Evolutionary conservation across 768 basidiomycete species (phyloP), one percentile per base, ranked within the genome.

Genomic region (Xanthoconium stramineum): DNA sequence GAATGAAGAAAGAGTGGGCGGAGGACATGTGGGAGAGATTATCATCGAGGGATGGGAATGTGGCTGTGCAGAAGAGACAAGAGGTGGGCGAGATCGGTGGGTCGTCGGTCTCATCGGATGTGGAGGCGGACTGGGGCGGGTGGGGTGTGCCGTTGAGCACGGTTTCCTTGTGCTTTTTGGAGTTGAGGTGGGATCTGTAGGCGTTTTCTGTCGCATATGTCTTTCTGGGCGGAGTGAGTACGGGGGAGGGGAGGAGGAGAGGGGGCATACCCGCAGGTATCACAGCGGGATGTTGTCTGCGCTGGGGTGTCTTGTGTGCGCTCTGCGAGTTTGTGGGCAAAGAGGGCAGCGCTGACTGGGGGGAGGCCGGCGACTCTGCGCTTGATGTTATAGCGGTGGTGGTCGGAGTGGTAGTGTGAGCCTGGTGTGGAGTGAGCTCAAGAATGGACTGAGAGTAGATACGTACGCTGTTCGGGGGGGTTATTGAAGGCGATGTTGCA

Each of bases 331-430:
- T 98, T 98, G 65, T 92, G 83, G 63, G 94, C 88, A 75, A 98
- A 99, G 2, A 86, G 63, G 8, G 79, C 73, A 0, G 80, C 82
- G 56, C 84, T 86, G 65, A 99, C 84, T 3, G 96, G 94, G 10
- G 92, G 89, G 2, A 99, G 80, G 6, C 82, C 84, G 3, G 96
- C 95, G 17, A 98, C 90, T 30, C 94, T 85, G 61, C 95, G 89
- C 78, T 96, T 96, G 86, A 98, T 93, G 69, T 99, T 99, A 75
- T 99, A 99, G 51, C 94, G 80, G 75, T 99, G 97, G 71, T 91
- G 89, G 72, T 99, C 97, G 28, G 92, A 91, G 60, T 85, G 84
- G 72, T 96, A 98, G 69, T 99, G 97, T 0, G 76, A 74, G 56
- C 96, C 90, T 92, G 63, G 24, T 24, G 4, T 24, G 24, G 2